A percentile compares a stretch with the other conserved stretches of the same genome.
phyloP scores from a whole-genome alignment of 768 basidiomycete species.

The Leccinum sublutescens region DNA sequence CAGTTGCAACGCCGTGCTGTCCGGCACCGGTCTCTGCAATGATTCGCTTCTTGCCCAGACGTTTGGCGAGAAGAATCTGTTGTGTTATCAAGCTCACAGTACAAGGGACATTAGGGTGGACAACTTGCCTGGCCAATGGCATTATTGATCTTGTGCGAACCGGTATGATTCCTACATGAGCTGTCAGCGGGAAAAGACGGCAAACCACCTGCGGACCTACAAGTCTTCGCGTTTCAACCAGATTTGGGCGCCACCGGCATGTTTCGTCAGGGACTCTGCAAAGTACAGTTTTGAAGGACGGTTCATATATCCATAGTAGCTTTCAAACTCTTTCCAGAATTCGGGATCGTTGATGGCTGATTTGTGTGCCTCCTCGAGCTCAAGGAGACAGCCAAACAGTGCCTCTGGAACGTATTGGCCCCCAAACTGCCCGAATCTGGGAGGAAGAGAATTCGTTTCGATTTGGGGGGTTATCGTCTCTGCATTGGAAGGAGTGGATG shows the following conservation, averaged over 20 bases:
- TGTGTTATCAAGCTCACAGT: background rate
- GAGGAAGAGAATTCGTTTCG: constrained; percentile 55
- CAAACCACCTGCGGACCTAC: constrained; percentile 39
- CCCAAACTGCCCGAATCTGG: constrained; percentile 92
- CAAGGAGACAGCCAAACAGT: constrained; percentile 86
- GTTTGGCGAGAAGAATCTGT: constrained; percentile 88
- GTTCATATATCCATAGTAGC: constrained; percentile 92
- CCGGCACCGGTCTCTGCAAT: constrained; percentile 99
- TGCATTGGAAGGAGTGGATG: background rate
- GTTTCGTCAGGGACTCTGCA: constrained; percentile 85
- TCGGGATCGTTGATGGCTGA: constrained; percentile 81
- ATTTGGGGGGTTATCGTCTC: constrained; percentile 25
- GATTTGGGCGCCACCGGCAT: constrained; percentile 91
- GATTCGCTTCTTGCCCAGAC: constrained; percentile 93
- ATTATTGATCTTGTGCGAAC: constrained; percentile 99
- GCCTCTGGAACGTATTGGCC: constrained; percentile 98
- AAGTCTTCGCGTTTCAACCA: constrained; percentile 98
- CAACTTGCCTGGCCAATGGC: constrained; percentile 84
- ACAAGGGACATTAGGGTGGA: background rate
- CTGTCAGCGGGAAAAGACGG: constrained; percentile 2
- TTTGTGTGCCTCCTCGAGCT: constrained; percentile 90
- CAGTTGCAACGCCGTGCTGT: constrained; percentile 98
- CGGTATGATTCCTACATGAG: constrained; percentile 84
- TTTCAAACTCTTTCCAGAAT: constrained; percentile 90
- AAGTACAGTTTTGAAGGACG: constrained; percentile 89